A percentile compares a stretch with the other conserved stretches of the same genome.
phyloP scores from a whole-genome alignment of 352 stramenopile genomes.

The Halophytophthora polymorphica region DNA sequence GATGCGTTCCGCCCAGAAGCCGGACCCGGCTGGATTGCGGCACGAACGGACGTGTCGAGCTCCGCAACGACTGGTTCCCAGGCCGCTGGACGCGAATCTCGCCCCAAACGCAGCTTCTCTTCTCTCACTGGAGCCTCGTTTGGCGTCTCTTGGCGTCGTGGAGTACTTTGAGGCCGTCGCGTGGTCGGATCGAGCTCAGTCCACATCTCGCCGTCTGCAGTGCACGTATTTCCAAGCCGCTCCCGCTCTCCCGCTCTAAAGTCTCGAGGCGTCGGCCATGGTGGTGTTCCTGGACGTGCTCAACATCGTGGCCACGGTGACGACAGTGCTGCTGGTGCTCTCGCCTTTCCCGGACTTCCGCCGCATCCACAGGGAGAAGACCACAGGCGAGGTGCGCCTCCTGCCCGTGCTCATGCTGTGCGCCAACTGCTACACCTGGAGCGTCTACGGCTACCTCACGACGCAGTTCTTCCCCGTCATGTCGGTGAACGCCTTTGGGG shows the following conservation, averaged over 20 bases:
- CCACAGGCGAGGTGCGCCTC: constrained; percentile 25
- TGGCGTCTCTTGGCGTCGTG: too few species aligned
- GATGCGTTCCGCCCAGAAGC: constrained; percentile 11
- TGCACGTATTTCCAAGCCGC: too few species aligned
- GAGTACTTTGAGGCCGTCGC: too few species aligned
- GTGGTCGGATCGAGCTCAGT: too few species aligned
- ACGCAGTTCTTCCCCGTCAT: constrained; percentile 27
- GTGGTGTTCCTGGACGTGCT: constrained; percentile 20
- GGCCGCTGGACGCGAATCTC: too few species aligned
- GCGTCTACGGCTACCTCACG: constrained; percentile 24
- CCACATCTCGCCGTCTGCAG: too few species aligned
- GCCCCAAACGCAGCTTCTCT: too few species aligned
- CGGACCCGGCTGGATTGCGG: too few species aligned
- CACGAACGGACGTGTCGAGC: too few species aligned
- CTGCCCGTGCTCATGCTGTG: constrained; percentile 26
- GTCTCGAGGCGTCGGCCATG: background rate
- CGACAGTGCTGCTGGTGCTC: constrained; percentile 23
- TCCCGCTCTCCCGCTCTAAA: too few species aligned
- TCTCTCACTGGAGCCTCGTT: too few species aligned
- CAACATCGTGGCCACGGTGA: constrained; percentile 21
- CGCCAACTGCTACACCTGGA: constrained; percentile 33
- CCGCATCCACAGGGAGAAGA: constrained; percentile 25
- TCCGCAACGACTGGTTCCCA: too few species aligned
- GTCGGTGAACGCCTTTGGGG: constrained; percentile 24
- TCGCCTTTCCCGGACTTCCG: constrained; percentile 26